phyloP scores from a whole-genome alignment of 805 yeast species.

The Tetrapisispora taiwanensis region DNA sequence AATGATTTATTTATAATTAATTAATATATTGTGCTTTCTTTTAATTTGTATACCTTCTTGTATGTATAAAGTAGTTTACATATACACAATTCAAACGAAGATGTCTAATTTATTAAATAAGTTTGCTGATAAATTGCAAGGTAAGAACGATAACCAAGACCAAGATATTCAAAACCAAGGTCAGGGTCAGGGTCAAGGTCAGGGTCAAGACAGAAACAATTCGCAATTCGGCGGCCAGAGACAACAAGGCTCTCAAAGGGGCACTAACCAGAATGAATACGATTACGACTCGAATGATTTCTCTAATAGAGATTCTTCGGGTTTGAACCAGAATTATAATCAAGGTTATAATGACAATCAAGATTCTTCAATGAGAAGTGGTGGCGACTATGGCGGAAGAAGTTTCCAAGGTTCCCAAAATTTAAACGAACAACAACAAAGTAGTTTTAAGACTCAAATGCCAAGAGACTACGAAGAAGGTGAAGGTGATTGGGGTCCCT shows the following conservation, averaged over 20 bases:
- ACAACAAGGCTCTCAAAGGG: background rate
- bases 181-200: background rate
- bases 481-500: constrained; percentile 1
- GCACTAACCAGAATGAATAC: constrained; percentile 1
- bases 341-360: background rate
- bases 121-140: constrained; percentile 24
- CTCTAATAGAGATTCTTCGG: background rate
- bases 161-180: background rate
- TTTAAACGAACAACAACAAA: background rate
- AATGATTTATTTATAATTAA: too few relatives aligned
- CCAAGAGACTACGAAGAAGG: constrained; percentile 1
- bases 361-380: background rate
- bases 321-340: background rate
- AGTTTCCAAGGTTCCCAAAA: background rate
- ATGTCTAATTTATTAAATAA: constrained; percentile 28
- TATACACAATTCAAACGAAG: too few relatives aligned
- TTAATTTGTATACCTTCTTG: too few relatives aligned
- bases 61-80: too few relatives aligned
- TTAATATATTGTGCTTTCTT: too few relatives aligned
- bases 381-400: background rate
- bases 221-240: background rate
- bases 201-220: background rate
- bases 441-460: background rate
- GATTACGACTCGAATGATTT: constrained; percentile 2
- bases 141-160: constrained; percentile 7